Evolutionary conservation across 805 yeast genomes (phyloP), one percentile per base, ranked within the genome.

Genomic region (Nakazawaea wickerhamii): DNA sequence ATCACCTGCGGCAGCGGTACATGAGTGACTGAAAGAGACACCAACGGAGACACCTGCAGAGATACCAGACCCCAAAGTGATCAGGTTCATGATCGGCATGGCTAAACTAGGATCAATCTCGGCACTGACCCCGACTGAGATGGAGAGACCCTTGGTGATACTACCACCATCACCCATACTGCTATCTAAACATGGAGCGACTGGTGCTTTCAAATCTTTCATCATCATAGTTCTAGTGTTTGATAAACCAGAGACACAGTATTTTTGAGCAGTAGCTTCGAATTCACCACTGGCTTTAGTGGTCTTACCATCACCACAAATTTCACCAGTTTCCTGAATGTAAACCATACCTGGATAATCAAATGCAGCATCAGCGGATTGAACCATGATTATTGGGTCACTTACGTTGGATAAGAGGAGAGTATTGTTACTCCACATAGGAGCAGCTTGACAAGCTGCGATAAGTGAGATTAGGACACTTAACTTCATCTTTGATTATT

Each of bases 1-100:
- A 21, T 42, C 45, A 13, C 45, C 45, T 14, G 45, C 38, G 7
- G 41, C 34, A 3, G 34, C 45, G 11, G 41, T 42, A 26, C 45
- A 42, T 9, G 41, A 31, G 14, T 37, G 38, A 27, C 41, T 37
- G 23, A 42, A 37, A 7, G 41, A 32, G n/a, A 37, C 13, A 5
- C 41, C 45, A 1, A 37, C 38, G 6, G 35, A n/a, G 5, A 25
- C 20, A 30, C 41, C 30, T 2, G 38, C 36, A 10, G 37, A 15
- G 5, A 31, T 11, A 5, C 33, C 23, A 6, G 25, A 18, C 11
- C 26, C 7, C 13, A 42, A 4, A 7, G 27, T 20, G 30, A 42
- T 32, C 19, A 33, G 13, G 13, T 26, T 26, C 10, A 37, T 5
- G 14, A 37, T 13, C 9, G 45, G 41, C 5, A 2, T 13, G 8